Evolutionary conservation across 208 protist genomes (phyloP), one percentile per base, ranked within the genome.

Genomic region (Crithidia fasciculata): DNA sequence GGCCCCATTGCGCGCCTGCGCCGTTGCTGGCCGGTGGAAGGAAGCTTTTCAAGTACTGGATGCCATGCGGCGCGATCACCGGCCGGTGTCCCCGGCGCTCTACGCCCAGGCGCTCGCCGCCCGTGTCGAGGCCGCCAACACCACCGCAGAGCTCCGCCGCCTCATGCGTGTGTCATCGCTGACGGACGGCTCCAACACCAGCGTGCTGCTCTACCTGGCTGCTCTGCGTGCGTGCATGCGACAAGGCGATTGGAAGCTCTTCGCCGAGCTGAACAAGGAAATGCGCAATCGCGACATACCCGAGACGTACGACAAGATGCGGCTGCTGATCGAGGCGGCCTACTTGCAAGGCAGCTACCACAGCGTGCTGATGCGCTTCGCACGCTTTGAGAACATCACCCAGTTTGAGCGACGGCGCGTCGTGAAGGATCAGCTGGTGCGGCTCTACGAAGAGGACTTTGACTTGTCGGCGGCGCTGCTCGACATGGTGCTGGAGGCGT

Each of bases 261-360:
- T 94, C 75, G 80, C 80, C 37, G 62, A 63, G 45, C 61, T 94
- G 28, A 74, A 88, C 69, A 62, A 74, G 7, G 84, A 94, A 68
- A 91, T 94, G 89, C 72, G 78, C 39, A 62, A 78, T 36, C 78
- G 80, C 7, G 82, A 91, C 41, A 77, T 85, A 5, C 84, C 86
- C 7, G 84, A 91, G 74, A 88, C 77, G 5, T 94, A 83, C 59
- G 89, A 89, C 49, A 94, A 90, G 78, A 90, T 94, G 81, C 58
- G 71, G 53, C 58, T 94, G 10, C 78, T 91, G 39, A 86, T 94
- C 50, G 82, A 90, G 78, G 84, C 86, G 40, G 89, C 89, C 7
- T 85, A 84, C 56, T 37, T 69, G 44, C 84, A 83, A n/a, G 67
- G 56, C 9, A 74, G 89, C 50, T 88, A 80, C 71, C 84, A 90